A percentile compares a stretch with the other conserved stretches of the same genome.
Conservation (phyloP, 495 filamentous ascomycete species). For the Gamarada debralockiae region DNA sequence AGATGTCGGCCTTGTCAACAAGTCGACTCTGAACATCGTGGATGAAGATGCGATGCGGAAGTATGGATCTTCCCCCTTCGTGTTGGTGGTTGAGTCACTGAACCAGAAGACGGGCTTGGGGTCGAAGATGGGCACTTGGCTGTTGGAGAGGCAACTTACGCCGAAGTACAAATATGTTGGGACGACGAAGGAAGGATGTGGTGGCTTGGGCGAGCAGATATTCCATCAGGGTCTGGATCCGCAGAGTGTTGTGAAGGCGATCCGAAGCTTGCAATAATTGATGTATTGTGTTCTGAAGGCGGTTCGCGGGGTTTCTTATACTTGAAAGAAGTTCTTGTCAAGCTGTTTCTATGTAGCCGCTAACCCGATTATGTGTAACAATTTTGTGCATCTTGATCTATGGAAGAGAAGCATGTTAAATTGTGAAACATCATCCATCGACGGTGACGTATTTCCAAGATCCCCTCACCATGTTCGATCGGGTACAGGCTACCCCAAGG, state of each 20-base stretch:
- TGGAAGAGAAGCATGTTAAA: too few relatives aligned
- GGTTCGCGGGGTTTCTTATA: neutral
- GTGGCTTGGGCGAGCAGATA: slow-evolving; percentile 20
- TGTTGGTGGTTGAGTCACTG: slow-evolving; percentile 16
- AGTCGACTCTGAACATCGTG: slow-evolving; percentile 16
- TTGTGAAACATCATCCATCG: too few relatives aligned
- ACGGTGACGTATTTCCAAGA: too few relatives aligned
- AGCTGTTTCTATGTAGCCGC: neutral
- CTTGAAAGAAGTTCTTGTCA: neutral
- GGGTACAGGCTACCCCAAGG: too few relatives aligned
- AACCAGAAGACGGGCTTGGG: slow-evolving; percentile 21
- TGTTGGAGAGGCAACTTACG: slow-evolving; percentile 15
- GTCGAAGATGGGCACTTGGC: slow-evolving; percentile 12
- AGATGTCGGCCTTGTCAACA: slow-evolving; percentile 19
- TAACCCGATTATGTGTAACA: too few relatives aligned
- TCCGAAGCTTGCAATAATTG: slow-evolving; percentile 12
- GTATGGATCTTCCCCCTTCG: slow-evolving; percentile 14
- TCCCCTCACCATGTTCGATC: too few relatives aligned
- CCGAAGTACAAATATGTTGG: slow-evolving; percentile 21
- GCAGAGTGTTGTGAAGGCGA: slow-evolving; percentile 16
- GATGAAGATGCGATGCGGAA: slow-evolving; percentile 16
- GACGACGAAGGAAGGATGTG: slow-evolving; percentile 19
- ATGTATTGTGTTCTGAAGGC: neutral
- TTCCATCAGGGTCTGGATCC: slow-evolving; percentile 19
- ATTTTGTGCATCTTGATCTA: too few relatives aligned